Base-by-base conservation (phyloP, 2,329 filamentous ascomycete species). In the Rutstroemia sp. region DNA sequence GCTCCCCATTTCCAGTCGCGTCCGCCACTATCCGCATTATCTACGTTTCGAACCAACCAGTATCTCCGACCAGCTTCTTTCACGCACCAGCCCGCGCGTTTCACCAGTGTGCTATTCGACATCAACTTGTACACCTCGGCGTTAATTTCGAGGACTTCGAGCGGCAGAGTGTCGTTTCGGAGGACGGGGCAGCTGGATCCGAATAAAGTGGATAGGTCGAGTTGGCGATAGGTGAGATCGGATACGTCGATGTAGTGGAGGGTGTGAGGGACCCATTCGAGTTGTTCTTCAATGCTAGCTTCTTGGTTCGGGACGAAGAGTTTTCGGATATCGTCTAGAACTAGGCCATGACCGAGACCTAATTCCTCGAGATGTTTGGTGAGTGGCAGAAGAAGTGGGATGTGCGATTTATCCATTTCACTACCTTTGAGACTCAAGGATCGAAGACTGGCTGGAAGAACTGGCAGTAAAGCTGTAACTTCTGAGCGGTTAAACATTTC, bases 1-100 rank as follows among this genome's bases (percentile, higher is more conserved):
- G 88, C 88, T 34, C 89, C 89, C 86, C 90, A 87, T 75, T 94
- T 94, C 89, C 89, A 94, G 65, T 75, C 73, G 34, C 84, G 76
- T 48, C 74, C 71, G 1, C 83, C 49, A 14, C 59, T 51, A 62
- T 61, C 48, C 65, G 64, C 46, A 30, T 25, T 16, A 46, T 40
- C 48, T 5, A 52, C 56, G 57, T 76, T 72, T 61, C 75, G 64
- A 60, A 91, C 87, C 70, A 92, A 69, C 86, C 87, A 80, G 68
- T 81, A 78, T 49, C 83, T 73, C 67, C 76, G 76, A 45, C 86
- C 64, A 61, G 86, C 85, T 49, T 92, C 87, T 52, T 83, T 85
- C 6, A 86, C 76, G 5, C 78, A 80, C 88, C 88, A 92, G 17
- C 87, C 87, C n/a, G 64, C 61, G 6, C 64, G 49, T 52, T 68